A percentile compares a stretch with the other conserved stretches of the same genome.
Evolutionary conservation across 2,329 filamentous ascomycete species (phyloP).

Genomic region (Didymella glomerata): DNA sequence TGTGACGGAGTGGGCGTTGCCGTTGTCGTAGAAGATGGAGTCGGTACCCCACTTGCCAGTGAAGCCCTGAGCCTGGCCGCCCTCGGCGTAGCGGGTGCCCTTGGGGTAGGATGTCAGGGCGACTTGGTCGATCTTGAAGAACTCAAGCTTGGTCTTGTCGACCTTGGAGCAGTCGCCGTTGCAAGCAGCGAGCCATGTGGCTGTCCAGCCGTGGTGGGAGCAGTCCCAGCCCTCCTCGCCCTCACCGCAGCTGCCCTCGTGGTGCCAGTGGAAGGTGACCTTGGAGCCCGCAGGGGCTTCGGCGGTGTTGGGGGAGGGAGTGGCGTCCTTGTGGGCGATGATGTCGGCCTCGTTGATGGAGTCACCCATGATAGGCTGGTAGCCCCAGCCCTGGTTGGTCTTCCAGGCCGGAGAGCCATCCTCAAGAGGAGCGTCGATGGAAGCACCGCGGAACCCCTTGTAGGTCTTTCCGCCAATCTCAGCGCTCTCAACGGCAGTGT

Average conservation of each 20-base stretch:
- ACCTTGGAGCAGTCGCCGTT: conserved; percentile 46
- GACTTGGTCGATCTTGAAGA: conserved; percentile 48
- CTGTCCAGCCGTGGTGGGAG: conserved; percentile 46
- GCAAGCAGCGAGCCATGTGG: conserved; percentile 45
- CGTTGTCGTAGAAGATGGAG: conserved; percentile 47
- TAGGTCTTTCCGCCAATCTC: conserved; percentile 42
- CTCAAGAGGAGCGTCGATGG: conserved; percentile 35
- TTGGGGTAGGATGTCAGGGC: conserved; percentile 40
- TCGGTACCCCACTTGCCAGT: conserved; percentile 47
- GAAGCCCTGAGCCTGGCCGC: conserved; percentile 27
- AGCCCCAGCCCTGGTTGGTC: conserved; percentile 47
- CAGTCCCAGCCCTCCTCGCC: conserved; percentile 46
- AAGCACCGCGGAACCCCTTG: conserved; percentile 37
- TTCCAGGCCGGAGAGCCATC: conserved; percentile 46
- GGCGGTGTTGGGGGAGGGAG: conserved; percentile 41
- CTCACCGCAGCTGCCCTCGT: conserved; percentile 35
- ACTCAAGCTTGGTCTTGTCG: conserved; percentile 41
- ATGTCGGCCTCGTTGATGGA: conserved; percentile 40
- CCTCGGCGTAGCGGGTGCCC: conserved; percentile 38
- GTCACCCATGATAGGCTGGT: conserved; percentile 40
- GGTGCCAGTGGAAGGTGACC: conserved; percentile 46
- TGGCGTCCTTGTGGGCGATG: conserved; percentile 45
- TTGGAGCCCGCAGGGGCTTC: conserved; percentile 39
- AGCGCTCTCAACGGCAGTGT: conserved; percentile 41
- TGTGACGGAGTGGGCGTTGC: conserved; percentile 43